phyloP scores from a whole-genome alignment of 148 eudicot species.

The Rhododendron kiyosumense region DNA sequence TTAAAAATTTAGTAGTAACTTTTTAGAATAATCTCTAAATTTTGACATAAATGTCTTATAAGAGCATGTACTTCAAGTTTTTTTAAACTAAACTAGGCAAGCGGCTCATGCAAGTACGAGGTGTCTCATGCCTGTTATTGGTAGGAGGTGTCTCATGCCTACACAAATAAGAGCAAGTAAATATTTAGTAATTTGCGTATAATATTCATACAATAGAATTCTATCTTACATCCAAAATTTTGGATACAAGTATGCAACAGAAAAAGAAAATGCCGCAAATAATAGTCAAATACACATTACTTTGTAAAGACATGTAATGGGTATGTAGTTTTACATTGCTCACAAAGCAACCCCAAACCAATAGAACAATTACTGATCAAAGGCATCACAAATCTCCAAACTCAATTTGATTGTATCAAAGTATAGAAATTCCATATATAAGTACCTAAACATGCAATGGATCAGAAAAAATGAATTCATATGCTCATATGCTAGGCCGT shows the following conservation, averaged over 20 bases:
- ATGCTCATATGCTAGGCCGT: conserved; percentile 87
- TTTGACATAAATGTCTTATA: no score
- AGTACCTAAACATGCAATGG: conserved; percentile 54
- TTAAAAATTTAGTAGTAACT: no score
- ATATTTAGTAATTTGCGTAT: no score
- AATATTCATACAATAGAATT: no score
- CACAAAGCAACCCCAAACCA: background rate
- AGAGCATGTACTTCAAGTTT: no score
- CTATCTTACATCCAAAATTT: background rate
- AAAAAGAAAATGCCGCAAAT: background rate
- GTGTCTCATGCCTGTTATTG: no score
- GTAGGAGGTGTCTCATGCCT: no score
- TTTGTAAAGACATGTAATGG: background rate
- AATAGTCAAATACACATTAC: background rate
- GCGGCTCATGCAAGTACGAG: no score
- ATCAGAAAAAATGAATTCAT: conserved; percentile 87
- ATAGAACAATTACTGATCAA: background rate
- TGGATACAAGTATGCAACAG: background rate
- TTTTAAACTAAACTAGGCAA: no score
- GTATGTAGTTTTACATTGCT: background rate
- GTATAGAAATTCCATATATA: background rate
- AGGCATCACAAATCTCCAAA: background rate
- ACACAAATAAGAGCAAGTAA: no score
- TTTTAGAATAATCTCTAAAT: no score
- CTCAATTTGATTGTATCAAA: background rate